Base-by-base conservation (phyloP, 129 eudicot species). In the Lonicera japonica region DNA sequence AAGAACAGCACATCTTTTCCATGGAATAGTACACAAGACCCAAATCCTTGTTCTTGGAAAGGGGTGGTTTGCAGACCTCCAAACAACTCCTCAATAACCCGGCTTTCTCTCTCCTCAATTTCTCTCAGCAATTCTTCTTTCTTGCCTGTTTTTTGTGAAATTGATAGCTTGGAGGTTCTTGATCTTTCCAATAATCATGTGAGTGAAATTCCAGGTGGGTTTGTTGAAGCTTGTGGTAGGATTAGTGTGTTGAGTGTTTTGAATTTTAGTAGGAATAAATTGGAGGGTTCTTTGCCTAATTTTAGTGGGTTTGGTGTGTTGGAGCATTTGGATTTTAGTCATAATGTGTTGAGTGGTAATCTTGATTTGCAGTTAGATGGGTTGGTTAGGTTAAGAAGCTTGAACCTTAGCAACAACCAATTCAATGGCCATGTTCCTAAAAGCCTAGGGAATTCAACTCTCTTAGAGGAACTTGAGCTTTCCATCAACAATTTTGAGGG, bases 11-110 rank as follows among this genome's bases (percentile, higher is more conserved):
- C 61, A 43, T 61, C 69, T 3, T 54, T 66, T 40, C 25, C 64
- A 24, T 87, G 97, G 95, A 77, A 57, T 17, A 39, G 59, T 25
- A 41, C 24, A 0, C 58, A 5, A 40, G 21, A 24, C 58, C 25
- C 80, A 11, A 64, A 70, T 70, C 90, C 98, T 12, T 91, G 98
- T 77, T 84, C 81, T 8, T 91, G 98, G 98, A 11, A 0, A 10
- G 94, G 90, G 15, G 95, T 91, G 48, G 4, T 20, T 0, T 91
- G 98, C 78, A 68, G n/a, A n/a, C n/a, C 19, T 24, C 11, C 23
- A 43, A 47, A 34, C 57, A 60, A 70, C 45, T 69, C 86, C 19
- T 55, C 73, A 40, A 57, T 91, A 22, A 78, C 29, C 15, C 16
- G 0, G 1, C 75, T 91, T 20, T 62, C 77, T 8, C 77, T 91